Evolutionary conservation across 208 protist genomes (phyloP), one percentile per base, ranked within the genome.

Genomic region (Acanthamoeba culbertsoni): DNA sequence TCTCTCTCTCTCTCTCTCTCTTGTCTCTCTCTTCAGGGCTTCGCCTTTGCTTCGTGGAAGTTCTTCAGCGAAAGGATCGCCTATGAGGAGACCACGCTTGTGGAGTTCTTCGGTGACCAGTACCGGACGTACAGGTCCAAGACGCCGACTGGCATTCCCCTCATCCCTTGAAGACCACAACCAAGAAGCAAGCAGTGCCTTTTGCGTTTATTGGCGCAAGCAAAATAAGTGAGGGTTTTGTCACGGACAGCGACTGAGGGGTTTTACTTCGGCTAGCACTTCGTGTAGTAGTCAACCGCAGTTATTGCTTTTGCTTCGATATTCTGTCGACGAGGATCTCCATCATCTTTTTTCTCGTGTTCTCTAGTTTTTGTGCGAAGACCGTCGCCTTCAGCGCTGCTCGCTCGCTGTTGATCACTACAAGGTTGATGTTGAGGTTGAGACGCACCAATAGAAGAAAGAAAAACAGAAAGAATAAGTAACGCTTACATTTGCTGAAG

Each of bases 61-160:
- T 99, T 99, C 93, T 99, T 99, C 93, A 55, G 51, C 7, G 89
- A 96, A 0, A 96, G 98, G 35, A 99, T 99, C 57, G 86, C 97
- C 2, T 97, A 97, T 77, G 98, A 99, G 93, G 98, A 99, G 91
- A 45, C 63, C 16, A 73, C 95, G 2, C 90, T 99, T 75, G 93
- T 95, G 51, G 95, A 97, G 26, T 98, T 98, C 94, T 99, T 99
- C 96, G 98, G 98, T 7, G 93, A 97, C 4, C 46, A 93, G 40
- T 99, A 99, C 95, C 94, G 86, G 33, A 93, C 71, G 10, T 99
- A 99, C 93, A 95, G 94, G 57, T 79, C 42, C 18, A 89, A 88
- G 42, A 98, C 97, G 7, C 93, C 94, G 86, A 95, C 98, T 40
- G 97, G 97, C 28, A 99, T 99, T 90, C 98, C 98, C 16, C 97